Conservation (phyloP, 768 basidiomycete genomes). For the Atractiella rhizophila region DNA sequence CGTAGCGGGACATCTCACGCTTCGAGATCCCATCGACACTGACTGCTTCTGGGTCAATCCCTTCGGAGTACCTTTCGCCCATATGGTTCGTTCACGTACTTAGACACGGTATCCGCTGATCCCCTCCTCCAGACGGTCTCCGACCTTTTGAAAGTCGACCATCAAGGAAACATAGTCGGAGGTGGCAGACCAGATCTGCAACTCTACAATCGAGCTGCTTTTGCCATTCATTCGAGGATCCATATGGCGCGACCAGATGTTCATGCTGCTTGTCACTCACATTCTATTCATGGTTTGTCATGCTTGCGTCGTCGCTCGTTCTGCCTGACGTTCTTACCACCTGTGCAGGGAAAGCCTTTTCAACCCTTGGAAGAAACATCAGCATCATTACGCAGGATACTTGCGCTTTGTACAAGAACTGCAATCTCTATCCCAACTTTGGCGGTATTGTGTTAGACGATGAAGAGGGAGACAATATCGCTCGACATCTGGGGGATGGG, state of each 20-base stretch:
- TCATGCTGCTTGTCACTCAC: slow-evolving; percentile 12
- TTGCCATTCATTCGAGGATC: slow-evolving; percentile 12
- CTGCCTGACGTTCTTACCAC: no score
- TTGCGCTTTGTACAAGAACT: slow-evolving; percentile 14
- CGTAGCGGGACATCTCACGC: slow-evolving; percentile 1
- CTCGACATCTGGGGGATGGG: slow-evolving; percentile 9
- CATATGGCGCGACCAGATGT: slow-evolving; percentile 13
- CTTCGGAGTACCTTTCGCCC: slow-evolving; percentile 11
- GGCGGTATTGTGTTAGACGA: slow-evolving; percentile 14
- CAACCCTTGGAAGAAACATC: slow-evolving; percentile 11
- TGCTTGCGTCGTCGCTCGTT: background rate
- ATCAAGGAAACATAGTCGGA: slow-evolving; percentile 5
- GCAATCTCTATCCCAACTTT: slow-evolving; percentile 10
- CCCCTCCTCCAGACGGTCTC: no score
- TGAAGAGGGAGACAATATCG: slow-evolving; percentile 15
- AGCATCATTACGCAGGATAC: slow-evolving; percentile 13
- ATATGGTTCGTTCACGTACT: no score
- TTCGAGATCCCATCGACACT: slow-evolving; percentile 5
- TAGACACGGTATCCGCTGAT: no score
- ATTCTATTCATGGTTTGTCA: slow-evolving; percentile 12
- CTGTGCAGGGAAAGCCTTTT: background rate
- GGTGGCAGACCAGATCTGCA: slow-evolving; percentile 14
- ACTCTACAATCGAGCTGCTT: slow-evolving; percentile 14
- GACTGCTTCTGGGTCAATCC: slow-evolving; percentile 15
- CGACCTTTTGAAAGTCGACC: slow-evolving; percentile 12